Evolutionary conservation across 352 stramenopile species (phyloP), one percentile per base, ranked within the genome.

Genomic region (Phytophthora kernoviae): DNA sequence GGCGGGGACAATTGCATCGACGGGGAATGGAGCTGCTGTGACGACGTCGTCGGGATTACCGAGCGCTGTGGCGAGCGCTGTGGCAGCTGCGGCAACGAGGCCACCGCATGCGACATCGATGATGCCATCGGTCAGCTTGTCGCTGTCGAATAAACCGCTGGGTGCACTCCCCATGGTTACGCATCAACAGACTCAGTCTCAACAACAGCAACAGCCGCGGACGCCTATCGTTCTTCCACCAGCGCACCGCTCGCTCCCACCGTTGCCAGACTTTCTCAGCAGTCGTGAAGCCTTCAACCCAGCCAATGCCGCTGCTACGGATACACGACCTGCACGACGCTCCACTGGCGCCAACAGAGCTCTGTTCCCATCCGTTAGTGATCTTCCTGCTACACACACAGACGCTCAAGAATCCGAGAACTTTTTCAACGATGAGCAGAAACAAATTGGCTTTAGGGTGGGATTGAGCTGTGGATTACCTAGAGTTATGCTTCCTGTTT

Each of bases 181-280:
- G 26, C 59, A 61, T 14, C 32, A 54, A 17, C 52, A 62, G 36
- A 30, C 3, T 30, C 24, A 30, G 6, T 30, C 24, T 30, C 45
- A 52, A 26, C 21, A 52, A 3, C 62, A 60, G 30, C 61, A 55
- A 54, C 65, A 45, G 37, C 57, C 77, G 12, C 52, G 86, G 14
- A 82, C 77, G 17, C 80, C 79, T 1, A 79, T 91, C 18, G 81
- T 81, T 43, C 55, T 83, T 6, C 74, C 77, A 36, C 77, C 77
- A 50, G 71, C 68, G 22, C 68, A 80, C 50, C 81, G 79, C 1
- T 80, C 79, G 7, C 72, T 88, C 12, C 79, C 79, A 0, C 75
- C 74, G 9, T 60, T 90, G 4, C 82, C 80, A 0, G 79, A 89
- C n/a, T 88, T 90, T 33, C 65, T 91, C 10, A 86, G 77, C 12